Evolutionary conservation across 208 protist genomes (phyloP).

Genomic region (Leishmania turanica): DNA sequence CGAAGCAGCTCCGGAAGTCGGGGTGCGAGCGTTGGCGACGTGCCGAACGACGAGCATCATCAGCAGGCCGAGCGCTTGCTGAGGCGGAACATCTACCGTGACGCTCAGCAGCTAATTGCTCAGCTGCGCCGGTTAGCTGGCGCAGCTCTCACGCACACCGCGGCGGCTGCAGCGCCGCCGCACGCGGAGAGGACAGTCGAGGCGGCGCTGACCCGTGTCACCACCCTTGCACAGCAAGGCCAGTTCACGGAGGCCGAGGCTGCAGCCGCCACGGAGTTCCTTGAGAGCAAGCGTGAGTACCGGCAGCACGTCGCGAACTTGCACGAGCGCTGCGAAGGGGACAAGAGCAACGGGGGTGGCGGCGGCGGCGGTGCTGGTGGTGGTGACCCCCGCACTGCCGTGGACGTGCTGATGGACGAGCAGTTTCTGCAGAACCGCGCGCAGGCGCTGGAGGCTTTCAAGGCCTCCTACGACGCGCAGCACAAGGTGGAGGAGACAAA

Average conservation of each 20-base stretch:
- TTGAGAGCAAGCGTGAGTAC: constrained; percentile 48
- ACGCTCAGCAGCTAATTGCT: constrained; percentile 10
- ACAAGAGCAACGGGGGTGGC: background rate
- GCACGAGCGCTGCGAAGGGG: background rate
- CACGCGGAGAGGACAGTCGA: background rate
- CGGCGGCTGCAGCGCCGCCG: background rate
- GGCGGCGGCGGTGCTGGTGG: constrained; percentile 30
- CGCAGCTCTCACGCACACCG: background rate
- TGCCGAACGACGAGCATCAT: background rate
- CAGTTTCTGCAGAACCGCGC: constrained; percentile 80
- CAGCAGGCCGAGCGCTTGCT: constrained; percentile 7
- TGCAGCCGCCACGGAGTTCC: constrained; percentile 53
- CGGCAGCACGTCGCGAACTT: constrained; percentile 44
- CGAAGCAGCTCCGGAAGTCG: background rate
- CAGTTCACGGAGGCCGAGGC: constrained; percentile 44
- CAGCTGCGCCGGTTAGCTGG: constrained; percentile 15
- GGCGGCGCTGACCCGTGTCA: constrained; percentile 30
- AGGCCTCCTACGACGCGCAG: constrained; percentile 75
- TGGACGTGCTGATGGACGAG: constrained; percentile 65
- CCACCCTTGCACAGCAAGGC: constrained; percentile 31
- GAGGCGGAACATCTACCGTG: constrained; percentile 14
- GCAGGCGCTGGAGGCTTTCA: constrained; percentile 87
- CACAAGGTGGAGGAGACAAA: constrained; percentile 79
- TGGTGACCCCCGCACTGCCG: constrained; percentile 14
- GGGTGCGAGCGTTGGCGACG: background rate